Conservation (phyloP, 768 basidiomycete genomes). For the Leccinellum luteum region DNA sequence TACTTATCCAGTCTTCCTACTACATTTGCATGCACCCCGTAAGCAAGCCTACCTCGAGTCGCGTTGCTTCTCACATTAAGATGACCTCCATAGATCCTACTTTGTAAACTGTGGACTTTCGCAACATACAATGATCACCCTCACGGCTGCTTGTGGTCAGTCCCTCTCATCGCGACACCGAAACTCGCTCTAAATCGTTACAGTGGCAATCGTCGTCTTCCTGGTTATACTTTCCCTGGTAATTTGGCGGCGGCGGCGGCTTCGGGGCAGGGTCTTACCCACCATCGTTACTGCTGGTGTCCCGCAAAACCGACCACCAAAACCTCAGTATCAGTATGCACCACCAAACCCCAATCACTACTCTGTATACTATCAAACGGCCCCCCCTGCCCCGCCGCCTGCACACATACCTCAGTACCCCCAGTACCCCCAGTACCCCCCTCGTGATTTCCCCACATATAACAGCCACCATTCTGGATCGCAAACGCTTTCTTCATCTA, state of each 20-base stretch:
- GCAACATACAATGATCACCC: neutral
- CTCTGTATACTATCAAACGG: neutral
- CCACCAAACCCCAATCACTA: neutral
- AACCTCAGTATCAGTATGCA: neutral
- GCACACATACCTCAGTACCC: neutral
- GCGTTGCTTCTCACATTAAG: neutral
- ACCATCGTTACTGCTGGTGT: neutral
- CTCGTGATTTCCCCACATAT: slow-evolving; percentile 1
- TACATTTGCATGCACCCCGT: slow-evolving; percentile 16
- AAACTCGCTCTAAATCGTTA: slow-evolving; percentile 3
- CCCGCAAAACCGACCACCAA: neutral
- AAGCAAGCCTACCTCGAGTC: slow-evolving; percentile 1
- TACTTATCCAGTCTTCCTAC: slow-evolving; percentile 7
- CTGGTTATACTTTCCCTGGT: neutral
- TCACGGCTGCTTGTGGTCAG: slow-evolving; percentile 10
- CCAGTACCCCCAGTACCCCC: slow-evolving; percentile 7
- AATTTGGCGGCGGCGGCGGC: slow-evolving; percentile 5
- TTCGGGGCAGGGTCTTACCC: neutral
- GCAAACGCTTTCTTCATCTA: neutral
- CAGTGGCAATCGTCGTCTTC: neutral
- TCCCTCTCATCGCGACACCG: neutral
- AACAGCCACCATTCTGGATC: neutral
- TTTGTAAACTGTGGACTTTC: neutral
- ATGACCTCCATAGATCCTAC: neutral
- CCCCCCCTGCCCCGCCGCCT: neutral